These are phyloP conservation scores for Polyporus arcularius DNA, from an alignment of 768 basidiomycete genomes.

Conservation along the genomic window DNA sequence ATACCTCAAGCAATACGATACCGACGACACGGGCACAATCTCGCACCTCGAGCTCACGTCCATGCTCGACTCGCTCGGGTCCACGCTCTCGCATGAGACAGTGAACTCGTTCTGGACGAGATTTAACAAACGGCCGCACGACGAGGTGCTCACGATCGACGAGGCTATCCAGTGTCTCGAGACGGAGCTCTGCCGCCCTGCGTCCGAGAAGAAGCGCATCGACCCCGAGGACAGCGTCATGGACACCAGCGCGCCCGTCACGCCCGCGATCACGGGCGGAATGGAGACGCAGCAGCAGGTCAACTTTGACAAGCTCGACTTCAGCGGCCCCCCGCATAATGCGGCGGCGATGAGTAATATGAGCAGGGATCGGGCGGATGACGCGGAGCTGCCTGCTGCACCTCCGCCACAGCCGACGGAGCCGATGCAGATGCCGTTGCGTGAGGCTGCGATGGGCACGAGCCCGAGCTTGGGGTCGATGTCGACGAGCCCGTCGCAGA, in stretches of 20 bases:
- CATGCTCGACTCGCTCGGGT: conserved; percentile 96
- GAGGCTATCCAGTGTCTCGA: conserved; percentile 88
- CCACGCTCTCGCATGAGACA: conserved; percentile 81
- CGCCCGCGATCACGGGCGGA: conserved; percentile 49
- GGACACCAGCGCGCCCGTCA: conserved; percentile 53
- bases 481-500: conserved; percentile 24
- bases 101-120: conserved; percentile 81
- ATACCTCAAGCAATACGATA: conserved; percentile 88
- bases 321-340: conserved; percentile 53
- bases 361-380: conserved; percentile 9
- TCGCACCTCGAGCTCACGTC: conserved; percentile 88
- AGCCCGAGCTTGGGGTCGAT: conserved; percentile 17
- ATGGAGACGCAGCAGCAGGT: conserved; percentile 37
- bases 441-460: conserved; percentile 11
- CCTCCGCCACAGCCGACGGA: conserved; percentile 43
- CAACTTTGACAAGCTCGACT: conserved; percentile 58
- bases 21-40: conserved; percentile 72
- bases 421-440: conserved; percentile 46
- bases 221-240: conserved; percentile 45
- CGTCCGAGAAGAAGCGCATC: conserved; percentile 68
- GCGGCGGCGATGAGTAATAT: conserved; percentile 18
- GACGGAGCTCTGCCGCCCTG: conserved; percentile 72
- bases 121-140: conserved; percentile 59
- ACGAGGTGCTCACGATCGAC: conserved; percentile 75
- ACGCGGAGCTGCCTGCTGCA: conserved; percentile 14